phyloP scores from a whole-genome alignment of 768 basidiomycete species.

The Boletus fagicola region DNA sequence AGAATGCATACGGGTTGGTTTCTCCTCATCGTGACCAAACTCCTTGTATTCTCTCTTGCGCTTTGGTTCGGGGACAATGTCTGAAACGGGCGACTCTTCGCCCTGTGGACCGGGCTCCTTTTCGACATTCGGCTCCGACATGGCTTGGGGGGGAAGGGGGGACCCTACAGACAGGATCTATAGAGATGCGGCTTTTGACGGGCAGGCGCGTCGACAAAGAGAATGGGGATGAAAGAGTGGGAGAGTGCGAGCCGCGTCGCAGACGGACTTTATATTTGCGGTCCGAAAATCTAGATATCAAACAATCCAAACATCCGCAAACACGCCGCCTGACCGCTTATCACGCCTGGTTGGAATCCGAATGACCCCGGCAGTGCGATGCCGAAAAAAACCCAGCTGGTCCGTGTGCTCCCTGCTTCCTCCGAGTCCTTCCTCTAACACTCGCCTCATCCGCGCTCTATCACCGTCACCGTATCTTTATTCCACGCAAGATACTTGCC shows the following conservation, averaged over 20 bases:
- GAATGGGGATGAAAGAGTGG: constrained; percentile 30
- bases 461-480: constrained; percentile 3
- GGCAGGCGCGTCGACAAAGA: constrained; percentile 8
- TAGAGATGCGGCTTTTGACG: constrained; percentile 17
- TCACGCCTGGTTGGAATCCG: constrained; percentile 22
- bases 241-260: constrained; percentile 29
- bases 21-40: constrained; percentile 69
- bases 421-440: not conserved
- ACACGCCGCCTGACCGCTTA: constrained; percentile 21
- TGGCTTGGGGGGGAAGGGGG: constrained; percentile 8
- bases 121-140: constrained; percentile 47
- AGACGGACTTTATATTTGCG: constrained; percentile 36
- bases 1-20: constrained; percentile 58
- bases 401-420: constrained; percentile 23
- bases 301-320: constrained; percentile 27
- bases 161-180: constrained; percentile 33
- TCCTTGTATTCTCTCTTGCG: constrained; percentile 88
- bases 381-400: constrained; percentile 11
- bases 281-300: constrained; percentile 28
- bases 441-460: constrained; percentile 8
- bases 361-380: constrained; percentile 25
- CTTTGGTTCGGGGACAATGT: constrained; percentile 33
- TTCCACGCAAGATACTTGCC: not conserved
- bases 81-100: constrained; percentile 40
- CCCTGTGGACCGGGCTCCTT: constrained; percentile 66